Conservation (phyloP, 2,329 filamentous ascomycete species). For the Ceratocystis colombiana region DNA sequence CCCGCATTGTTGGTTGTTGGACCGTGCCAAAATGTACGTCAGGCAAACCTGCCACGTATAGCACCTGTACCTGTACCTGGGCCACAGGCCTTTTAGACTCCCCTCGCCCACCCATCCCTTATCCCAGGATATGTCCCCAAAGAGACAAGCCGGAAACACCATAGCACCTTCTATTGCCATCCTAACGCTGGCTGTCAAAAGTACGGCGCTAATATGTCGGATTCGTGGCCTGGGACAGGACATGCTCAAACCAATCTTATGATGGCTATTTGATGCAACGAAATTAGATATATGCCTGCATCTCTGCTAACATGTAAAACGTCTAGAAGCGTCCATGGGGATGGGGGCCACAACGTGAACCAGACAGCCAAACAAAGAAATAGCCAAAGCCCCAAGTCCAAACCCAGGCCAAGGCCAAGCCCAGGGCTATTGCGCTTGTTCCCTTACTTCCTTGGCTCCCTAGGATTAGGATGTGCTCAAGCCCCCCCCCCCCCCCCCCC, state of each 20-base stretch:
- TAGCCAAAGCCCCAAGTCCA: not conserved
- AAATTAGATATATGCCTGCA: not conserved
- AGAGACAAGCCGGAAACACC: not conserved
- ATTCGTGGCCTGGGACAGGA: not conserved
- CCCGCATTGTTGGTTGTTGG: not conserved
- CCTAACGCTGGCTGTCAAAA: not conserved
- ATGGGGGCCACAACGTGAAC: not conserved
- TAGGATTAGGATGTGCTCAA: not conserved
- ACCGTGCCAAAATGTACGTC: not conserved
- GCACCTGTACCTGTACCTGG: not conserved
- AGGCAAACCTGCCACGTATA: not conserved
- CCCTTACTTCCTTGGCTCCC: conserved; percentile 4
- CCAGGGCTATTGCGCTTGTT: not conserved
- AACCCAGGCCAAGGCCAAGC: not conserved
- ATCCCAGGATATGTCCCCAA: not conserved
- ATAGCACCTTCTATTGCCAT: not conserved
- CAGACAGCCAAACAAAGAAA: not conserved
- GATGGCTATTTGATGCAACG: not conserved
- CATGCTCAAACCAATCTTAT: not conserved
- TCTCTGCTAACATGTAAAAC: conserved; percentile 2
- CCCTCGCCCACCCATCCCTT: not conserved
- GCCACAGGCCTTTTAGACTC: not conserved
- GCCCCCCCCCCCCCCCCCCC: not conserved
- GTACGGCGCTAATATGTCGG: not conserved
- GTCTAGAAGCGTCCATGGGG: not conserved